Evolutionary conservation across 2,329 filamentous ascomycete genomes (phyloP).

Genomic region (Pseudocercospora macadamiae): DNA sequence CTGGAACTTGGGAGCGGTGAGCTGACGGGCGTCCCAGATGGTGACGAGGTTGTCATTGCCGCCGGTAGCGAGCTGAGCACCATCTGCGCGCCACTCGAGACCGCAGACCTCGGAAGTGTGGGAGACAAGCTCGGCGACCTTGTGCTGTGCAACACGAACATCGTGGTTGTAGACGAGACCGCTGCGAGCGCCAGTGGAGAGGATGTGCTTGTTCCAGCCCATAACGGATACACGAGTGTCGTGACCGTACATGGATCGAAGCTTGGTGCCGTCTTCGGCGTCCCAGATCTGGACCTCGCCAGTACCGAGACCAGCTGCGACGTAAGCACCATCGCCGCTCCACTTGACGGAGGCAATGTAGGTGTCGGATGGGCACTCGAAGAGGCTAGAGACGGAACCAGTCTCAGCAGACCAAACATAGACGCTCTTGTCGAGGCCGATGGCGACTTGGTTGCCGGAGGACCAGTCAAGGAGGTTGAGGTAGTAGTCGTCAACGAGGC

Average conservation of each 20-base stretch:
- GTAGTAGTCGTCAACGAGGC: constrained; percentile 97
- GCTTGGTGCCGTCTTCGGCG: constrained; percentile 89
- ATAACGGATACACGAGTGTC: constrained; percentile 96
- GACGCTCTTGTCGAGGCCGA: constrained; percentile 93
- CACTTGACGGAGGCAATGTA: constrained; percentile 99
- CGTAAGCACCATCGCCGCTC: constrained; percentile 95
- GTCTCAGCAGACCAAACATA: constrained; percentile 98
- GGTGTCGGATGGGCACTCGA: constrained; percentile 86
- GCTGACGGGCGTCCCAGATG: constrained; percentile 96
- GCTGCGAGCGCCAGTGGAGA: constrained; percentile 92
- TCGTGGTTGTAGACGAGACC: constrained; percentile 98
- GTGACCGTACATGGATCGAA: constrained; percentile 98
- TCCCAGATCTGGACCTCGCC: constrained; percentile 99
- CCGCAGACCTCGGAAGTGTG: constrained; percentile 98
- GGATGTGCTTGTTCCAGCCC: constrained; percentile 98
- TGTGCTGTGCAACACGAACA: constrained; percentile 96
- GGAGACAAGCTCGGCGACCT: constrained; percentile 93
- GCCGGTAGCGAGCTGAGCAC: constrained; percentile 93
- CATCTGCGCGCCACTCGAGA: constrained; percentile 95
- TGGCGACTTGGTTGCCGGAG: constrained; percentile 95
- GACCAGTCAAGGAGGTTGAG: constrained; percentile 99
- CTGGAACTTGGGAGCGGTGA: constrained; percentile 94
- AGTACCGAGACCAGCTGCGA: constrained; percentile 89
- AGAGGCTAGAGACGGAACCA: constrained; percentile 82
- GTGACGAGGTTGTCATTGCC: constrained; percentile 99